Base-by-base conservation (phyloP, 345 rosid species). In the Hypericum androsaemum region DNA sequence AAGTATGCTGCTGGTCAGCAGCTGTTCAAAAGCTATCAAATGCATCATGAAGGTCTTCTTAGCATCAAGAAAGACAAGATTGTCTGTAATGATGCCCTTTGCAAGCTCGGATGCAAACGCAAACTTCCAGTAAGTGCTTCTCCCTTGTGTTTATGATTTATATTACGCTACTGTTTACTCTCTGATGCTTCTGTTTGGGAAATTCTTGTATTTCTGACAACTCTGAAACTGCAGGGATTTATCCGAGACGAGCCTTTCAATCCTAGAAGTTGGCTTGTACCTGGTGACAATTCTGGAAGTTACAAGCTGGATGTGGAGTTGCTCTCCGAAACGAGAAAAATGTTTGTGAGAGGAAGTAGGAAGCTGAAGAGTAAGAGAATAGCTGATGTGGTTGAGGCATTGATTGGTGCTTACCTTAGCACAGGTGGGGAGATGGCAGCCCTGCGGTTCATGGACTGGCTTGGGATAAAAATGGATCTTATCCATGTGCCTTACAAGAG, bases 351-450 rank as follows among this genome's bases (percentile, higher is more conserved):
- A 16, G 70, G 67, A 46, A 78, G 40, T 42, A 75, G 77, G 58
- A 77, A 62, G 52, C 0, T 92, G 32, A 85, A 77, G 64, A 41
- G 64, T 43, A 85, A 92, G 78, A 68, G 7, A 17, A 77, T 92
- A 40, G 95, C 97, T 5, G 97, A 92, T 67, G 89, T 55, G 66
- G 94, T 88, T 1, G 95, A 92, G 81, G 77, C 97, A 10, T 69
- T 92, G 39, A 70, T 92, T 32, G 98, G 97, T 60, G 97, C 83
- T 39, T 85, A 71, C 60, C 76, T 92, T 28, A 79, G 86, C 57
- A 39, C 70, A 0, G 97, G 83, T 1, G 90, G 98, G 47, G 97
- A 92, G 70, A 45, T 5, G 8, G 82, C 83, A 2, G 88, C 73
- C 12, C 17, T 92, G 36, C 10, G 65, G 41, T 88, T 83, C 66